These are phyloP conservation scores for Corymbia maculata DNA, from an alignment of 345 rosid species.

Conservation along the genomic window DNA sequence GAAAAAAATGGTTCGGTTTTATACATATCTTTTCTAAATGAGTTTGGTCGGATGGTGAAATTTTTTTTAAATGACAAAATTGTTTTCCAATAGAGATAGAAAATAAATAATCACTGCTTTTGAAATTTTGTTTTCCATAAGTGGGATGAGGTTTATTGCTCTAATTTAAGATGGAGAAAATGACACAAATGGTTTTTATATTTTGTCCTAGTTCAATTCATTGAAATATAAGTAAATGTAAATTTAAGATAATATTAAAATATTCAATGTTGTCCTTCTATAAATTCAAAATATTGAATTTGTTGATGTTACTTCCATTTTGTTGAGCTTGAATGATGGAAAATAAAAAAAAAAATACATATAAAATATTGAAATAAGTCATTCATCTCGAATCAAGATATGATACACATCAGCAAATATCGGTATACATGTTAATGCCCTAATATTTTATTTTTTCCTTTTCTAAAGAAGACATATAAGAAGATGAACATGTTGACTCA, in stretches of 20 bases:
- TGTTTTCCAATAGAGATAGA: background rate
- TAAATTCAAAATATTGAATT: background rate
- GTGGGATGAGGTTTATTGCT: background rate
- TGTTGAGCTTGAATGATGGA: background rate
- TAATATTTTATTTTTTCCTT: background rate
- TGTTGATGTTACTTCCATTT: accelerated
- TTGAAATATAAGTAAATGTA: background rate
- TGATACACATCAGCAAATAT: accelerated
- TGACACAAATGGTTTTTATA: background rate
- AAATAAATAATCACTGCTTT: background rate
- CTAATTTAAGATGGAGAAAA: background rate
- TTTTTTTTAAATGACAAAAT: background rate
- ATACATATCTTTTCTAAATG: background rate
- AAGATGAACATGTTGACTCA: background rate
- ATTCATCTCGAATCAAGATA: background rate
- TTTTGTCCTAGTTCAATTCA: background rate
- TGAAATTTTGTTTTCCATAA: background rate
- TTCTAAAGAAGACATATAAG: background rate
- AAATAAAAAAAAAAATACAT: background rate
- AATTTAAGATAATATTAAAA: background rate
- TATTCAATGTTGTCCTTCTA: background rate
- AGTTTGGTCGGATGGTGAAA: background rate
- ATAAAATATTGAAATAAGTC: background rate
- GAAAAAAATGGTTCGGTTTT: background rate
- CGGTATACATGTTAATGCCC: background rate